Evolutionary conservation across 2,329 filamentous ascomycete genomes (phyloP).

Genomic region (Chaetomiaceae sp.): DNA sequence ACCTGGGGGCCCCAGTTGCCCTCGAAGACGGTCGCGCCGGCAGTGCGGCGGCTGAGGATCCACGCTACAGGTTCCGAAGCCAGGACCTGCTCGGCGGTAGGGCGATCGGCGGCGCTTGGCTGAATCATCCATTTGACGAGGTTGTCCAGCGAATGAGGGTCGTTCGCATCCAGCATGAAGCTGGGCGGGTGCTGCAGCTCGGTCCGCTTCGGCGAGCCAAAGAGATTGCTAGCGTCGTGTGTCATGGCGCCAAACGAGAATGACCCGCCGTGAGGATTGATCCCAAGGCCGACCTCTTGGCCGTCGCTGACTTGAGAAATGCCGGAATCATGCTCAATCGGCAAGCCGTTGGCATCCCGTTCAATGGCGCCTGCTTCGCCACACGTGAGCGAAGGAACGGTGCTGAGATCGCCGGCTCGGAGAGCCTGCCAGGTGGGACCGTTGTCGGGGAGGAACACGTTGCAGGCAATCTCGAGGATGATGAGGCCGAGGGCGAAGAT

Average conservation of each 20-base stretch:
- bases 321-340: slow-evolving; percentile 41
- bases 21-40: slow-evolving; percentile 92
- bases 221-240: slow-evolving; percentile 38
- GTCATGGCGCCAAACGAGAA: slow-evolving; percentile 28
- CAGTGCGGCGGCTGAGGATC: slow-evolving; percentile 71
- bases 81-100: slow-evolving; percentile 69
- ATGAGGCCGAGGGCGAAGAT: slow-evolving; percentile 93
- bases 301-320: slow-evolving; percentile 18
- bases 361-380: slow-evolving; percentile 66
- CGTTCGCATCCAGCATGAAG: slow-evolving; percentile 79
- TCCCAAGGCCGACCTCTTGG: slow-evolving; percentile 3
- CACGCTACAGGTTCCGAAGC: slow-evolving; percentile 71
- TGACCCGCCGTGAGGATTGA: slow-evolving; percentile 6
- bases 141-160: slow-evolving; percentile 73
- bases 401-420: slow-evolving; percentile 81
- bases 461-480: slow-evolving; percentile 89
- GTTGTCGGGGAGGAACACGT: slow-evolving; percentile 90
- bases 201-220: slow-evolving; percentile 46
- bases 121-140: slow-evolving; percentile 86
- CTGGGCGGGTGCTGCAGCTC: slow-evolving; percentile 62
- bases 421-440: slow-evolving; percentile 87
- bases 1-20: slow-evolving; percentile 88
- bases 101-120: slow-evolving; percentile 68
- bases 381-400: slow-evolving; percentile 82
- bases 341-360: slow-evolving; percentile 71